Evolutionary conservation across 2,329 filamentous ascomycete species (phyloP).

Genomic region (Fusarium brachygibbosum): DNA sequence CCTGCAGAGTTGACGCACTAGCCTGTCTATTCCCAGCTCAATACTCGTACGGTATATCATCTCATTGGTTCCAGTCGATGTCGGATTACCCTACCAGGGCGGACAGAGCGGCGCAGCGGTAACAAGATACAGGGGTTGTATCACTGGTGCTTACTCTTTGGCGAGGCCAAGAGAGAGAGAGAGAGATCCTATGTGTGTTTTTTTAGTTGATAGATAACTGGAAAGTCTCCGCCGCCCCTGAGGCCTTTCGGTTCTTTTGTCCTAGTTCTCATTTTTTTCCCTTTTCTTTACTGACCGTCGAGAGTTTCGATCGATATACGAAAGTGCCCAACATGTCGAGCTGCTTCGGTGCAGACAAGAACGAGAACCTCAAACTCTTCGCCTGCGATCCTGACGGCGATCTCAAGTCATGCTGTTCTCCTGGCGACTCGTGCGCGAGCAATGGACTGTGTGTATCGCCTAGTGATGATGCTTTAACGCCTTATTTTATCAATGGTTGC

Average conservation of each 20-base stretch:
- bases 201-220: not conserved
- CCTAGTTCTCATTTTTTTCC: not conserved
- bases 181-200: not conserved
- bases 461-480: not conserved
- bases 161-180: not conserved
- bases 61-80: not conserved
- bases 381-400: not conserved
- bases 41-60: not conserved
- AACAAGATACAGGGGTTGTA: slow-evolving; percentile 1
- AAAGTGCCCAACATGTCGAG: not conserved
- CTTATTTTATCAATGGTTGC: not conserved
- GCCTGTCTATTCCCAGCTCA: not conserved
- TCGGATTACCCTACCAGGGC: not conserved
- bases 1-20: slow-evolving; percentile 1
- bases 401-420: not conserved
- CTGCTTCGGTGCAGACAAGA: slow-evolving; percentile 1
- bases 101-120: slow-evolving; percentile 5
- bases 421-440: not conserved
- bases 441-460: not conserved
- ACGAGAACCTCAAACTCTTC: not conserved
- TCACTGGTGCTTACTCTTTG: slow-evolving; percentile 7
- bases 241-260: not conserved
- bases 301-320: not conserved
- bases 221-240: not conserved
- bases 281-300: not conserved